Conservation (phyloP, 495 filamentous ascomycete genomes). For the Hypoxylon subgilvum region DNA sequence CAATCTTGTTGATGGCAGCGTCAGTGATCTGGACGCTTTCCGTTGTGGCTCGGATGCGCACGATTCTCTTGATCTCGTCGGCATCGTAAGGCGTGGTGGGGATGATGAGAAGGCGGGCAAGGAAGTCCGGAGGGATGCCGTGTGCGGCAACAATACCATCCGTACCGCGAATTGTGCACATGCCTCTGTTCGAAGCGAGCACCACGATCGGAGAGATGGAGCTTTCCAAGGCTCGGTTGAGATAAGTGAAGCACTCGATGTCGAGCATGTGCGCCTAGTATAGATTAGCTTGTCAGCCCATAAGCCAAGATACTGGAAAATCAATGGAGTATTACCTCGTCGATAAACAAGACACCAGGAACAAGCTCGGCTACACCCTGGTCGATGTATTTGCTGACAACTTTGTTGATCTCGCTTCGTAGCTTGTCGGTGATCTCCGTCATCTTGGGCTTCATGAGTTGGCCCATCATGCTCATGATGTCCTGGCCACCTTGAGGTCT, state of each 20-base stretch:
- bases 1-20: constrained; percentile 80
- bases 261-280: constrained; percentile 95
- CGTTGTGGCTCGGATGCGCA: constrained; percentile 77
- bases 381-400: constrained; percentile 96
- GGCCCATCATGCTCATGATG: constrained; percentile 99
- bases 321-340: constrained; percentile 81
- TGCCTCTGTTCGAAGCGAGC: constrained; percentile 93
- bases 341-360: constrained; percentile 96
- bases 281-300: constrained; percentile 19
- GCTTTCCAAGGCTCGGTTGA: constrained; percentile 94
- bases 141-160: constrained; percentile 85
- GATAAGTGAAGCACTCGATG: constrained; percentile 97
- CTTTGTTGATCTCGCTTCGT: constrained; percentile 95
- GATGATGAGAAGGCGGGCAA: constrained; percentile 91
- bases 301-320: not conserved
- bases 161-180: constrained; percentile 85
- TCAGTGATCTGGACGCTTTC: constrained; percentile 83
- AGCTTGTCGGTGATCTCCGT: constrained; percentile 98
- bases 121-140: constrained; percentile 89
- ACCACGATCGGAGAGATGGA: constrained; percentile 94
- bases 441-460: constrained; percentile 98
- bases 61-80: constrained; percentile 88
- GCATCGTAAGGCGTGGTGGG: constrained; percentile 85
- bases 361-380: constrained; percentile 98
- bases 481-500: constrained; percentile 95